These are phyloP conservation scores for Clavispora phyllophila DNA, from an alignment of 805 yeast species.

Conservation along the genomic window DNA sequence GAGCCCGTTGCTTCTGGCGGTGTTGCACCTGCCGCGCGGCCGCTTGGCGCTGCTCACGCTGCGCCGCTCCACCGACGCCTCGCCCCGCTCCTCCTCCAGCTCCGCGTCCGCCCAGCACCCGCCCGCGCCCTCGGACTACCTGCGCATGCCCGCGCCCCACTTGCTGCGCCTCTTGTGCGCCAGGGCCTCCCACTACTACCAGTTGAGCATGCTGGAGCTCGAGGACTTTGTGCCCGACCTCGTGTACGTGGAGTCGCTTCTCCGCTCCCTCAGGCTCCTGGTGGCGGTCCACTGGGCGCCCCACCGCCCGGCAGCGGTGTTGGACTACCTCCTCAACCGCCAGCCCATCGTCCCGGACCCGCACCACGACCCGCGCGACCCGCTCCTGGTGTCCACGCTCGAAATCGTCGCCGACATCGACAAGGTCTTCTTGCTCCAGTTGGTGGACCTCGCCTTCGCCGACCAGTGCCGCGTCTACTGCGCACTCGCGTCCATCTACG, in stretches of 20 bases:
- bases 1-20: constrained; percentile 27
- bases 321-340: constrained; percentile 41
- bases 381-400: constrained; percentile 22
- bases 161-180: constrained; percentile 25
- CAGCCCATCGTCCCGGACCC: constrained; percentile 1
- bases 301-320: constrained; percentile 33
- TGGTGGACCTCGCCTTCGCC: constrained; percentile 29
- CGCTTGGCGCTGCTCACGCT: constrained; percentile 34
- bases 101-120: constrained; percentile 20
- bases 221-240: constrained; percentile 81
- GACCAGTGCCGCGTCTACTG: constrained; percentile 62
- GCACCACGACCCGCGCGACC: constrained; percentile 6
- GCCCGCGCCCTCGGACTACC: constrained; percentile 22
- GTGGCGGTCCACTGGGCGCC: constrained; percentile 46
- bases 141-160: constrained; percentile 27
- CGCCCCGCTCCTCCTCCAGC: constrained; percentile 34
- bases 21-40: constrained; percentile 28
- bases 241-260: constrained; percentile 66
- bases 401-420: constrained; percentile 42
- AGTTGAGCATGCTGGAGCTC: constrained; percentile 46
- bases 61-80: constrained; percentile 39
- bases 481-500: constrained; percentile 60
- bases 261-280: constrained; percentile 62
- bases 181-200: constrained; percentile 27
- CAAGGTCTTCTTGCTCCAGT: constrained; percentile 31